Percentiles rank a stretch among this genome's conserved stretches.
phyloP scores from a whole-genome alignment of 1,139 yeast species.

The Scheffersomyces insectosa region DNA sequence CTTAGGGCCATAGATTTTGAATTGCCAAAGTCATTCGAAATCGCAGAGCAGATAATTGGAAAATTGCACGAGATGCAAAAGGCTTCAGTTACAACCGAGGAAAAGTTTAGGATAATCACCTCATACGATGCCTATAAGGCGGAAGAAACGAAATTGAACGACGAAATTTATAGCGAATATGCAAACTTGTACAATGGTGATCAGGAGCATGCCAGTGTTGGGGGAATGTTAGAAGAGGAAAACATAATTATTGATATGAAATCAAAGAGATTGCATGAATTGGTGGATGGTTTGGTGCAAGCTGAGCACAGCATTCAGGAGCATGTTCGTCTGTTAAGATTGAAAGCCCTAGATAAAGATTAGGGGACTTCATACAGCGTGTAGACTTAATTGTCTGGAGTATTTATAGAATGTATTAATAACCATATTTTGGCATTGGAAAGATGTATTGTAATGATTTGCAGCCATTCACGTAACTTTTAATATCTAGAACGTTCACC shows the following conservation, averaged over 20 bases:
- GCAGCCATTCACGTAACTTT: no score
- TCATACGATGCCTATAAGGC: slow-evolving; percentile 9
- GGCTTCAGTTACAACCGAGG: slow-evolving; percentile 8
- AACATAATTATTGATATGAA: slow-evolving; percentile 27
- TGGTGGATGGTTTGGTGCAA: slow-evolving; percentile 37
- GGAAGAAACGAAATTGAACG: slow-evolving; percentile 25
- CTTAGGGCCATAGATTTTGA: background rate
- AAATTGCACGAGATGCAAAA: slow-evolving; percentile 16
- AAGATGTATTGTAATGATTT: no score
- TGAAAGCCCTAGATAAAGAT: background rate
- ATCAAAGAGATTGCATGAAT: slow-evolving; percentile 31
- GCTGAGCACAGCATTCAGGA: slow-evolving; percentile 40
- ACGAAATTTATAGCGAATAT: slow-evolving; percentile 22
- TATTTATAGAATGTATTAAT: no score
- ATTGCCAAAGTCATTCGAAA: slow-evolving; percentile 11
- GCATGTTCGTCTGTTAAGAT: slow-evolving; percentile 8
- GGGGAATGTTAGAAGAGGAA: slow-evolving; percentile 26
- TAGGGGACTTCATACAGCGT: no score
- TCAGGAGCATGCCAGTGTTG: slow-evolving; percentile 21
- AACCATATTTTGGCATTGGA: no score
- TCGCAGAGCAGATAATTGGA: slow-evolving; percentile 13
- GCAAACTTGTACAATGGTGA: slow-evolving; percentile 24
- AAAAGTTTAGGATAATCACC: slow-evolving; percentile 3
- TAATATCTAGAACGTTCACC: no score
- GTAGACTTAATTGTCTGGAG: no score